These are phyloP conservation scores for Hyaloscypha finlandica DNA, from an alignment of 495 filamentous ascomycete genomes.

Conservation along the genomic window DNA sequence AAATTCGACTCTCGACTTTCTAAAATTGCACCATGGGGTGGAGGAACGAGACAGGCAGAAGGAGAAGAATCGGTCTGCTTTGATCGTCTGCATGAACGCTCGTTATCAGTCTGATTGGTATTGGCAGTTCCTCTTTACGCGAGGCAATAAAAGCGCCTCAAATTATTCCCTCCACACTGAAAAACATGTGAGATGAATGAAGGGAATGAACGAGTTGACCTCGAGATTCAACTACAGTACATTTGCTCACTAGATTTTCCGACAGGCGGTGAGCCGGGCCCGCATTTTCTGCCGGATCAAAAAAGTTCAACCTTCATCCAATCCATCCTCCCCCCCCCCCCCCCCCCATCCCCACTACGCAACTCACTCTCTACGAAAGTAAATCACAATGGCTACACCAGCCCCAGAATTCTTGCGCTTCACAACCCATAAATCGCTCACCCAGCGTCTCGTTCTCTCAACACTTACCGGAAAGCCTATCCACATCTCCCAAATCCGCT, in stretches of 20 bases:
- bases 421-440: constrained; percentile 78
- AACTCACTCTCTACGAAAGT: neutral
- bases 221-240: too few species aligned
- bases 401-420: constrained; percentile 60
- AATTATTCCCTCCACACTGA: neutral
- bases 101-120: constrained; percentile 26
- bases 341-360: neutral
- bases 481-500: constrained; percentile 90
- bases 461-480: constrained; percentile 88
- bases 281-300: constrained; percentile 8
- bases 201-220: neutral
- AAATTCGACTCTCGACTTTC: constrained; percentile 24
- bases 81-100: constrained; percentile 26
- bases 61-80: constrained; percentile 14
- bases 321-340: too few species aligned
- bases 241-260: neutral
- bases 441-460: constrained; percentile 82
- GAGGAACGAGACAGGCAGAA: neutral
- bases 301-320: constrained; percentile 4
- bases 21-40: constrained; percentile 27
- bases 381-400: constrained; percentile 27
- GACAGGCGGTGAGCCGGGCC: constrained; percentile 1
- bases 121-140: constrained; percentile 23
- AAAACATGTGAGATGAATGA: neutral
- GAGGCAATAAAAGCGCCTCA: constrained; percentile 28